Conservation (phyloP, 106 monocot genomes). For the Dendrobium nobile region DNA sequence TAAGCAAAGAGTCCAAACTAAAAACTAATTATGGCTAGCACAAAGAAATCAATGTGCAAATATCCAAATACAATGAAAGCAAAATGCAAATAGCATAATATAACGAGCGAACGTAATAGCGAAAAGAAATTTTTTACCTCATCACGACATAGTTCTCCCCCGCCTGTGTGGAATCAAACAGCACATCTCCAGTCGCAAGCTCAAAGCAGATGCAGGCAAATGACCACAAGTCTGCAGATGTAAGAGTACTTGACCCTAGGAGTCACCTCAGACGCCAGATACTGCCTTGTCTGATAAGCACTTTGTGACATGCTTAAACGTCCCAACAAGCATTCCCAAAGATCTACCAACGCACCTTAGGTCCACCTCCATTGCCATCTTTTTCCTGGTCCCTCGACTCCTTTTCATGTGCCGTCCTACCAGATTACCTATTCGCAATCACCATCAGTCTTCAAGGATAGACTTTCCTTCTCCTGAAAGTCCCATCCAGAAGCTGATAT, state of each 20-base stretch:
- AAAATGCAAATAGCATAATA: neutral
- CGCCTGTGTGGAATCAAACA: constrained; percentile 98
- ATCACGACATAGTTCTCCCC: constrained; percentile 91
- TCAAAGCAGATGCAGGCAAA: constrained; percentile 98
- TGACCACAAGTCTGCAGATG: constrained; percentile 95
- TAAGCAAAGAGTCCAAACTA: neutral
- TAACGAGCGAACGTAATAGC: neutral
- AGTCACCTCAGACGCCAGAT: constrained; percentile 93
- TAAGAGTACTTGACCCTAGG: constrained; percentile 96
- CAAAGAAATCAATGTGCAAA: neutral
- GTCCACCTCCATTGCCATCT: constrained; percentile 66
- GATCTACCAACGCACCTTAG: constrained; percentile 80
- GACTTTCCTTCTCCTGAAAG: constrained; percentile 31
- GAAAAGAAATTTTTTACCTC: constrained; percentile 42
- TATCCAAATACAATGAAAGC: neutral
- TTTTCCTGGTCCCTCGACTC: constrained; percentile 57
- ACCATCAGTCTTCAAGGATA: constrained; percentile 19
- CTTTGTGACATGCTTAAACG: constrained; percentile 96
- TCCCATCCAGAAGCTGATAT: constrained; percentile 18
- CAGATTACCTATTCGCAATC: constrained; percentile 13
- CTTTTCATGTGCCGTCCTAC: constrained; percentile 27
- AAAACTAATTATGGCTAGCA: neutral
- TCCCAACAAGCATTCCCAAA: constrained; percentile 99
- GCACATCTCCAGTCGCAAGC: constrained; percentile 89
- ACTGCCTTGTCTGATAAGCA: constrained; percentile 97